phyloP scores from a whole-genome alignment of 345 rosid species.

The Populus ilicifolia region DNA sequence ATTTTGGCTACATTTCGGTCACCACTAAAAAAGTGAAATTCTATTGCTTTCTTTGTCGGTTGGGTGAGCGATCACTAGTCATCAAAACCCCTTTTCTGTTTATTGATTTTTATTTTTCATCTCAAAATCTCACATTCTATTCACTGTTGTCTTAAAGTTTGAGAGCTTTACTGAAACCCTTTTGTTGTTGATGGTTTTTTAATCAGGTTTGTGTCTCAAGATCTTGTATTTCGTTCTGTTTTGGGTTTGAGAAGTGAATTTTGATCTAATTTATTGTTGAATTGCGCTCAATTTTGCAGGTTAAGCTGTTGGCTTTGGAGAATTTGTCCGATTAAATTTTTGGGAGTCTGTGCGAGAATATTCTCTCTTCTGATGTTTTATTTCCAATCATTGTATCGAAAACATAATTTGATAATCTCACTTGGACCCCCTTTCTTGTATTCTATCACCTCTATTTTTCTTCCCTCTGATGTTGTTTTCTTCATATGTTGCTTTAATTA shows the following conservation, averaged over 20 bases:
- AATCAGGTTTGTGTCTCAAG: neutral
- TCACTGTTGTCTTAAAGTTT: neutral
- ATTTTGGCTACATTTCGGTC: constrained; percentile 12
- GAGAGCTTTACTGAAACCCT: neutral
- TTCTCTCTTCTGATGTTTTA: constrained; percentile 73
- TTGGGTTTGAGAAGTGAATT: neutral
- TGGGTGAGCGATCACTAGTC: neutral
- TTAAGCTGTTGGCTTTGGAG: neutral
- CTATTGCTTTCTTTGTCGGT: constrained; percentile 17
- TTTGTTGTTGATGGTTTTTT: neutral
- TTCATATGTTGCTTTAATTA: constrained; percentile 74
- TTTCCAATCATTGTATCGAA: constrained; percentile 53
- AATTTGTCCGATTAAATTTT: neutral
- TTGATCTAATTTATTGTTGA: constrained; percentile 1
- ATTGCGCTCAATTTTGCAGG: constrained; percentile 30
- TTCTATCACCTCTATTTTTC: constrained; percentile 50
- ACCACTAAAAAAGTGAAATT: constrained; percentile 16
- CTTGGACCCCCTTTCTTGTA: constrained; percentile 39
- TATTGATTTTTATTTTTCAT: neutral
- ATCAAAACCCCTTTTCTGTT: neutral
- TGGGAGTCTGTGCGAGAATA: constrained; percentile 23
- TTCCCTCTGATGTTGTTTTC: constrained; percentile 60
- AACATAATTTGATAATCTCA: constrained; percentile 37
- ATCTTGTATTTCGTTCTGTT: neutral
- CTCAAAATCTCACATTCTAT: neutral